Percentiles rank a stretch among this genome's conserved stretches.
Conservation (phyloP, 306 rosid genomes). For the Vigna hirtella region DNA sequence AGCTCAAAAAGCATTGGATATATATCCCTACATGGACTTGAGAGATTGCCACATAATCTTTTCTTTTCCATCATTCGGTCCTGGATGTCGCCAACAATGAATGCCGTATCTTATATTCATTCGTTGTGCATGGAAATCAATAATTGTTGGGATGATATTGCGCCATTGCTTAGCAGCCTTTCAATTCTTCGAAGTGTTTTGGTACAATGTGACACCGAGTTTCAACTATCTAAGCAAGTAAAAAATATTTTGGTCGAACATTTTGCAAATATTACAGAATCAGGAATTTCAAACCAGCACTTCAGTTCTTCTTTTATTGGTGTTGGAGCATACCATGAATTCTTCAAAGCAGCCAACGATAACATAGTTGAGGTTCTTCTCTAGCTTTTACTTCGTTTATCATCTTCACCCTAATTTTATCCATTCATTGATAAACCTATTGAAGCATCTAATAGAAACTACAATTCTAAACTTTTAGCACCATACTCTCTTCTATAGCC, state of each 20-base stretch:
- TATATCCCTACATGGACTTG: constrained; percentile 45
- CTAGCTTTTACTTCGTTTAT: not conserved
- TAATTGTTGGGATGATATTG: not conserved
- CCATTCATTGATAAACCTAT: not conserved
- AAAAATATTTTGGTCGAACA: not conserved
- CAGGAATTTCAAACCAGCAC: not conserved
- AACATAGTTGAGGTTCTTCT: not conserved
- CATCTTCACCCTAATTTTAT: not conserved
- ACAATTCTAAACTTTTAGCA: not conserved
- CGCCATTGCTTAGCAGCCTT: not conserved
- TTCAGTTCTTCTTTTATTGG: not conserved
- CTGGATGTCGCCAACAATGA: constrained; percentile 38
- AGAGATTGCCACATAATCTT: constrained; percentile 33
- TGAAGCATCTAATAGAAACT: not conserved
- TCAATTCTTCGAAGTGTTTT: not conserved
- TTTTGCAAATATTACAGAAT: not conserved
- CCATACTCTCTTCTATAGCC: no score
- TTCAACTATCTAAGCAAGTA: not conserved
- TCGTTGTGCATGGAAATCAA: not conserved
- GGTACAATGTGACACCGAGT: not conserved
- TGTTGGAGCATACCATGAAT: not conserved
- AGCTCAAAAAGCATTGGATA: no score
- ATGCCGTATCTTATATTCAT: not conserved
- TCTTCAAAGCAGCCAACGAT: not conserved
- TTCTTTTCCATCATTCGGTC: constrained; percentile 44